Conservation (phyloP, 495 filamentous ascomycete species). For the Beverwykella pulmonaria region DNA sequence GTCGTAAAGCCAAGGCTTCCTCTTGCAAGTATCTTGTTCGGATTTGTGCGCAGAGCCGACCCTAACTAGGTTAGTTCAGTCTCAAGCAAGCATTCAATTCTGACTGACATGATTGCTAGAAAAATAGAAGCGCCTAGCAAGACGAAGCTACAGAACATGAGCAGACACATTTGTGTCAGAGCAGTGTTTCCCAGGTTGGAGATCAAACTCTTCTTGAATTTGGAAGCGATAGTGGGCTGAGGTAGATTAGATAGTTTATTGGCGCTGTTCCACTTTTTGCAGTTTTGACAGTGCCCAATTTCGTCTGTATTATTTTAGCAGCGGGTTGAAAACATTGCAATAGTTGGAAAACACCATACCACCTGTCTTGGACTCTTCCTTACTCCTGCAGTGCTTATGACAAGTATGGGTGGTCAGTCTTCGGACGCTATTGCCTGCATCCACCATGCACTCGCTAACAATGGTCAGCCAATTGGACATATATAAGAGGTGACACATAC, state of each 20-base stretch:
- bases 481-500: slow-evolving; percentile 7
- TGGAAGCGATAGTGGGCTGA: slow-evolving; percentile 32
- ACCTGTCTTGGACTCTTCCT: slow-evolving; percentile 25
- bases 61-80: not conserved
- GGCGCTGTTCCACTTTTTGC: slow-evolving; percentile 29
- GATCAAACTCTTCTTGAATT: slow-evolving; percentile 31
- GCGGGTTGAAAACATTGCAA: not conserved
- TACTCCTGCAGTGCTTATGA: slow-evolving; percentile 33
- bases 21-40: not conserved
- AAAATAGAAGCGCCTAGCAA: slow-evolving; percentile 20
- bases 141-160: slow-evolving; percentile 24
- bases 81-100: not conserved
- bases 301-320: slow-evolving; percentile 15
- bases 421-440: slow-evolving; percentile 24
- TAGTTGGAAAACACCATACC: slow-evolving; percentile 5
- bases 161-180: slow-evolving; percentile 30
- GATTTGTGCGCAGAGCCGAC: not conserved
- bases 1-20: not conserved
- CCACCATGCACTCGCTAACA: slow-evolving; percentile 31
- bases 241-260: slow-evolving; percentile 10
- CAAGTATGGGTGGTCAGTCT: slow-evolving; percentile 24
- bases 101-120: not conserved
- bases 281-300: slow-evolving; percentile 35
- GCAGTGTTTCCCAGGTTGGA: slow-evolving; percentile 33
- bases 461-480: not conserved